Evolutionary conservation across 306 rosid species (phyloP).

Genomic region (Hylodesmum podocarpum): DNA sequence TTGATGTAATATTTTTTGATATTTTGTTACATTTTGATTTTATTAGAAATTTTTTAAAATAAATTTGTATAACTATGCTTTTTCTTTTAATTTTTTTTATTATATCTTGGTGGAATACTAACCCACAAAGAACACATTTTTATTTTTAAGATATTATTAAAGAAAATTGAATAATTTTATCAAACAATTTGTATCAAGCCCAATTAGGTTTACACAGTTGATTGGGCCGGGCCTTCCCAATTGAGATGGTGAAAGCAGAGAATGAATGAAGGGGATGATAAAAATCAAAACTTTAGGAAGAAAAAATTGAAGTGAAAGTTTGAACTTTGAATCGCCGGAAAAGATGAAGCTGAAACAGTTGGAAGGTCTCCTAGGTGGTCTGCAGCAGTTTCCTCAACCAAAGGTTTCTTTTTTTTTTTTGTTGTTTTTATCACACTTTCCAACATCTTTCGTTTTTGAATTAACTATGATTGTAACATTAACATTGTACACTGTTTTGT

Average conservation of each 20-base stretch:
- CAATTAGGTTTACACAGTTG: not conserved
- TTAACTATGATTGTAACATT: not conserved
- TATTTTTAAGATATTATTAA: too few relatives aligned
- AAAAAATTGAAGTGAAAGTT: not conserved
- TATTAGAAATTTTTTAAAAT: too few relatives aligned
- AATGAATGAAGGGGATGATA: not conserved
- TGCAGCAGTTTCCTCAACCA: conserved; percentile 80
- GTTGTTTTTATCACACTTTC: not conserved
- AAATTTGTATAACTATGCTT: too few relatives aligned
- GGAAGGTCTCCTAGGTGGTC: conserved; percentile 68
- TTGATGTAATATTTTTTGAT: too few relatives aligned
- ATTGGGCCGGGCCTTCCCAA: not conserved
- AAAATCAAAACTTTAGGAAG: not conserved
- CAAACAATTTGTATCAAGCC: too few relatives aligned
- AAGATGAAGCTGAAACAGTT: conserved; percentile 90
- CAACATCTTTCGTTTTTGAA: not conserved
- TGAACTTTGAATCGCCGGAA: not conserved
- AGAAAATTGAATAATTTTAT: too few relatives aligned
- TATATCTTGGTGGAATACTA: too few relatives aligned
- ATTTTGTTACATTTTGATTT: too few relatives aligned
- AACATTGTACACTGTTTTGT: not conserved
- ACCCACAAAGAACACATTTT: too few relatives aligned
- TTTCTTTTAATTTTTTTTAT: too few relatives aligned
- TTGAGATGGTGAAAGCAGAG: not conserved
- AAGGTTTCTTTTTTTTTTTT: conserved; percentile 47